phyloP scores from a whole-genome alignment of 129 eudicot species.

The Deinandra increscens region DNA sequence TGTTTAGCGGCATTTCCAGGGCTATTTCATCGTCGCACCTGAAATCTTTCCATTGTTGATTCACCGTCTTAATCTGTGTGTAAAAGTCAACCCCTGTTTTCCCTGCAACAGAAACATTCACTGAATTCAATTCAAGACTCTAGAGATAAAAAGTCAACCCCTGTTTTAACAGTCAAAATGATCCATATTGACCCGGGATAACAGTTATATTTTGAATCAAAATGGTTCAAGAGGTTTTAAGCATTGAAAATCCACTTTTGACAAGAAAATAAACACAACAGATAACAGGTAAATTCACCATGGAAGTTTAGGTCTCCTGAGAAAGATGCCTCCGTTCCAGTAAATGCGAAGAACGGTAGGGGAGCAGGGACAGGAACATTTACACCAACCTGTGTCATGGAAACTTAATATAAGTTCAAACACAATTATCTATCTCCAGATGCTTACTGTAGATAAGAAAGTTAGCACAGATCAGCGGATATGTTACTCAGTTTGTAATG shows the following conservation, averaged over 20 bases:
- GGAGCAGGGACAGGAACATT: constrained; percentile 95
- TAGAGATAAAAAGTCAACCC: too few relatives aligned
- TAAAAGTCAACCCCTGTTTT: constrained; percentile 83
- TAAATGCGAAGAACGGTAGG: constrained; percentile 86
- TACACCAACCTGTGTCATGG: constrained; percentile 69
- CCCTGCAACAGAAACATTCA: constrained; percentile 42
- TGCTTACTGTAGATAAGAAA: too few relatives aligned
- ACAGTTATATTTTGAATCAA: background rate
- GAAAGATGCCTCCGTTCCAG: constrained; percentile 92
- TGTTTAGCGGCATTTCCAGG: constrained; percentile 38
- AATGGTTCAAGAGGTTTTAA: background rate
- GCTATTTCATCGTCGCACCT: constrained; percentile 36
- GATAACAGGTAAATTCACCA: constrained; percentile 38
- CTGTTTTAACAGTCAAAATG: background rate
- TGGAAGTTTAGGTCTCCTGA: constrained; percentile 93
- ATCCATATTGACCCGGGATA: background rate
- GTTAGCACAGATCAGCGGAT: too few relatives aligned
- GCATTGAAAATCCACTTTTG: background rate
- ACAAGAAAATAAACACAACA: background rate
- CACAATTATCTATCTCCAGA: background rate
- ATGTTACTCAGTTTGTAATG: too few relatives aligned
- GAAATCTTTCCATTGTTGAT: constrained; percentile 89
- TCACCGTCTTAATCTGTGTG: constrained; percentile 87
- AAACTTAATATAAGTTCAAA: background rate
- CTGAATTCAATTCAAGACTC: background rate